Evolutionary conservation across 192 early-diverging fungal species (phyloP), one percentile per base, ranked within the genome.

Genomic region (Geranomyces variabilis): DNA sequence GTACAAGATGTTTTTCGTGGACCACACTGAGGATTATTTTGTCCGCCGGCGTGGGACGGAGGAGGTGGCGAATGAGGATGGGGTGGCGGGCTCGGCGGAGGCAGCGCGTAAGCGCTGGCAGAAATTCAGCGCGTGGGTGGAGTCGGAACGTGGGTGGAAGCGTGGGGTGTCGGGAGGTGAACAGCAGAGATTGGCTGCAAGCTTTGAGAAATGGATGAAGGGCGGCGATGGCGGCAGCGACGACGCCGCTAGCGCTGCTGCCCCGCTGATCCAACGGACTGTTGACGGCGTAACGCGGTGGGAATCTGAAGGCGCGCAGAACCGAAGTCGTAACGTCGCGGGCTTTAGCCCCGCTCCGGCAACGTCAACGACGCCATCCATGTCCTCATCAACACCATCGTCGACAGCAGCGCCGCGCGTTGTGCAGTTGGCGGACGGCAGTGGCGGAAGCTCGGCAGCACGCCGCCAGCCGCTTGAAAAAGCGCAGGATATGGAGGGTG

Each of bases 1-100:
- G 9, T 99, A 99, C 86, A 94, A 95, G 82, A 92, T 99, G 64
- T 98, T 94, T 75, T 99, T 95, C 77, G 90, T 99, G 29, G 93
- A 91, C 49, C 86, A 91, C 26, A 95, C 96, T 4, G 97, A 99
- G 76, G 97, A 99, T 67, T 89, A 86, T 79, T 97, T 93, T 55
- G 28, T 46, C 19, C 43, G 62, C 10, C 36, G 36, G 36, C 22
- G 21, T 17, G 9, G 44, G 60, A 10, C 29, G 10, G 36, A 10
- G 19, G 29, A 8, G 10, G 55, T 19, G 12, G 55, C 22, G 55
- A 19, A 9, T 8, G 24, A 15, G 55, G 22, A 28, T 8, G 29
- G 19, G 13, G 55, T 9, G 0, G 55, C 55, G 1, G 55, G 55
- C 10, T 9, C 24, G 19, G 55, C 22, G 36, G 36, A 41, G 36